phyloP scores from a whole-genome alignment of 495 filamentous ascomycete genomes.

The Talaromyces thailandensis region DNA sequence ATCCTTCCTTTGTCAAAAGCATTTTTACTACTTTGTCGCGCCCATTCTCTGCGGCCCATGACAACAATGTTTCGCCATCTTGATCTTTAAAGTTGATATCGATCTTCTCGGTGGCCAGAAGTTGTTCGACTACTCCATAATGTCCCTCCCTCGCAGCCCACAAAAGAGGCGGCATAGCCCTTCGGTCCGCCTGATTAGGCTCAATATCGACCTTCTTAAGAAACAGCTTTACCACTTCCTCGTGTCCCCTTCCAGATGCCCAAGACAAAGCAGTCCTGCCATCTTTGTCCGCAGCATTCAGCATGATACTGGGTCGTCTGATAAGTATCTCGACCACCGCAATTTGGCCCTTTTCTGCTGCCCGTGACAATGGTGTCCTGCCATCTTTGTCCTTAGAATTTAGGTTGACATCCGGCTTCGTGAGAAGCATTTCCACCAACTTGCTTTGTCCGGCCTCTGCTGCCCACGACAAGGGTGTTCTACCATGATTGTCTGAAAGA shows the following conservation, averaged over 20 bases:
- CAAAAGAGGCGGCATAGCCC: constrained; percentile 10
- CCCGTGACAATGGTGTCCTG: constrained; percentile 12
- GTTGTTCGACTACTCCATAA: constrained; percentile 13
- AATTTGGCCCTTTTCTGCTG: constrained; percentile 14
- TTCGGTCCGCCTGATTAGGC: no score
- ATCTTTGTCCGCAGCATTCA: no score
- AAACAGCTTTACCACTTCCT: no score
- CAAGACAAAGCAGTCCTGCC: no score
- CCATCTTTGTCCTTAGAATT: constrained; percentile 7
- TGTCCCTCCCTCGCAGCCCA: constrained; percentile 8
- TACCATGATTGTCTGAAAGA: constrained; percentile 11
- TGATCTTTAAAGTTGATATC: constrained; percentile 5
- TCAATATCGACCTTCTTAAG: no score
- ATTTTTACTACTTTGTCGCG: constrained; percentile 14
- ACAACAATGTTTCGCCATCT: constrained; percentile 11
- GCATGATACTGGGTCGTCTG: no score
- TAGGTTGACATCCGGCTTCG: constrained; percentile 3
- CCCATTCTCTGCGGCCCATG: constrained; percentile 8
- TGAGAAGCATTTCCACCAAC: constrained; percentile 10
- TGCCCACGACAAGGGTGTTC: constrained; percentile 15
- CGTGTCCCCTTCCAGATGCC: no score
- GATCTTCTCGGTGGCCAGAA: constrained; percentile 7
- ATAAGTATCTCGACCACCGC: no score
- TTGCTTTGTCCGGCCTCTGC: constrained; percentile 13
- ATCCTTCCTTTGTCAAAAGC: constrained; percentile 7